Evolutionary conservation across 2,329 filamentous ascomycete species (phyloP).

Genomic region (Sclerotinia subarctica): DNA sequence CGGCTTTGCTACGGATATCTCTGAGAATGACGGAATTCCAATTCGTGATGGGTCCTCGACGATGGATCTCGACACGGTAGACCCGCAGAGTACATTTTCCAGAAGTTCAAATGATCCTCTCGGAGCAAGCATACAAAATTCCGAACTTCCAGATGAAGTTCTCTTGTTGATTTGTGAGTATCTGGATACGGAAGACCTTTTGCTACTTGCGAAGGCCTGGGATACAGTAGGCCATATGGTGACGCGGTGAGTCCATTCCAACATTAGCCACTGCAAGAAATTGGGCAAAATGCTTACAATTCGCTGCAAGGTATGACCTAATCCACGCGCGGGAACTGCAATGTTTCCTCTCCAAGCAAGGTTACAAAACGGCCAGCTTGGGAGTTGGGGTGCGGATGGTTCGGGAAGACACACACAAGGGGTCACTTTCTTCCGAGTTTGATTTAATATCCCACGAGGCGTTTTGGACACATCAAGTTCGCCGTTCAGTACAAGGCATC

Average conservation of each 20-base stretch:
- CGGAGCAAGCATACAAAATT: neutral
- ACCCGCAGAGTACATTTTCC: neutral
- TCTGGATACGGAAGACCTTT: slow-evolving; percentile 34
- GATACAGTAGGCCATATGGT: slow-evolving; percentile 24
- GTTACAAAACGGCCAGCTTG: slow-evolving; percentile 41
- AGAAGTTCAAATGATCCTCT: neutral
- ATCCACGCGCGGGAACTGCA: slow-evolving; percentile 44
- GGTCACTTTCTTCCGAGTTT: slow-evolving; percentile 44
- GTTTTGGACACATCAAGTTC: slow-evolving; percentile 40
- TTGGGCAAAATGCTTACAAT: neutral
- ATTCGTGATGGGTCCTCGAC: neutral
- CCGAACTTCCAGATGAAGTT: slow-evolving; percentile 43
- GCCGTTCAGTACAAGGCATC: slow-evolving; percentile 44
- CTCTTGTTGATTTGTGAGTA: slow-evolving; percentile 40
- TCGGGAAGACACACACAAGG: neutral
- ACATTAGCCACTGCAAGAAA: neutral
- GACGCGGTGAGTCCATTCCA: neutral
- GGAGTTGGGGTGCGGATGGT: slow-evolving; percentile 43
- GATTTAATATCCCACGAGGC: slow-evolving; percentile 47
- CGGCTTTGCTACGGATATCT: neutral
- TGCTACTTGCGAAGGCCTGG: slow-evolving; percentile 29
- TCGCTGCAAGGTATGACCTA: slow-evolving; percentile 22
- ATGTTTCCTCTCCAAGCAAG: slow-evolving; percentile 47
- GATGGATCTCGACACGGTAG: neutral
- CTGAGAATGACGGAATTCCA: no score